These are phyloP conservation scores for Microcyclospora pomicola DNA, from an alignment of 2,329 filamentous ascomycete genomes.

Conservation along the genomic window DNA sequence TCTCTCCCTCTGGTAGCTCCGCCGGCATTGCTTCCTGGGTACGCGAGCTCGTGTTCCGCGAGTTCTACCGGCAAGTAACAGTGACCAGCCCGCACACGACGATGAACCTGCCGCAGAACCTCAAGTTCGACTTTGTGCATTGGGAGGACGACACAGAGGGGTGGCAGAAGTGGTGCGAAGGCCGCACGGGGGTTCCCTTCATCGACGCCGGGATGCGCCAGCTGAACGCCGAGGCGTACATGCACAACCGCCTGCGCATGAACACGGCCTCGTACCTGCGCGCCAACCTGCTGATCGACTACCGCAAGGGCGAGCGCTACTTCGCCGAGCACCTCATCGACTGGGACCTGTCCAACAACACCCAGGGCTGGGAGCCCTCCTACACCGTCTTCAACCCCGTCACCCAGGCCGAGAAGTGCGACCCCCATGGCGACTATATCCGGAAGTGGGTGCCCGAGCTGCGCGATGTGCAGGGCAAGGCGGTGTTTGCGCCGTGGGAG, in stretches of 20 bases:
- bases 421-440: conserved; percentile 66
- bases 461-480: conserved; percentile 34
- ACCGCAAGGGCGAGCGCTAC: conserved; percentile 36
- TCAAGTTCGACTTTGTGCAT: conserved; percentile 38
- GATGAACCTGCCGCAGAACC: conserved; percentile 34
- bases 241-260: conserved; percentile 41
- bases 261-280: conserved; percentile 35
- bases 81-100: conserved; percentile 33
- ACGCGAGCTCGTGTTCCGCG: conserved; percentile 38
- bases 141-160: conserved; percentile 39
- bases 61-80: conserved; percentile 37
- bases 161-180: conserved; percentile 36
- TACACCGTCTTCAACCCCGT: conserved; percentile 47
- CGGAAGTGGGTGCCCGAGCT: conserved; percentile 72
- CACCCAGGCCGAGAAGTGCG: conserved; percentile 71
- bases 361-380: conserved; percentile 39
- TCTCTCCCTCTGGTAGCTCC: conserved; percentile 23
- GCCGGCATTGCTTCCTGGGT: conserved; percentile 31
- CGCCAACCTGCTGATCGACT: conserved; percentile 37
- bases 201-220: conserved; percentile 40
- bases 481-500: conserved; percentile 34
- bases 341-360: conserved; percentile 36
- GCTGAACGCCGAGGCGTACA: conserved; percentile 35
- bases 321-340: conserved; percentile 38
- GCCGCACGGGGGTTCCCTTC: conserved; percentile 35